These are phyloP conservation scores for Globisporangium recalcitrans DNA, from an alignment of 352 stramenopile species.

Conservation along the genomic window DNA sequence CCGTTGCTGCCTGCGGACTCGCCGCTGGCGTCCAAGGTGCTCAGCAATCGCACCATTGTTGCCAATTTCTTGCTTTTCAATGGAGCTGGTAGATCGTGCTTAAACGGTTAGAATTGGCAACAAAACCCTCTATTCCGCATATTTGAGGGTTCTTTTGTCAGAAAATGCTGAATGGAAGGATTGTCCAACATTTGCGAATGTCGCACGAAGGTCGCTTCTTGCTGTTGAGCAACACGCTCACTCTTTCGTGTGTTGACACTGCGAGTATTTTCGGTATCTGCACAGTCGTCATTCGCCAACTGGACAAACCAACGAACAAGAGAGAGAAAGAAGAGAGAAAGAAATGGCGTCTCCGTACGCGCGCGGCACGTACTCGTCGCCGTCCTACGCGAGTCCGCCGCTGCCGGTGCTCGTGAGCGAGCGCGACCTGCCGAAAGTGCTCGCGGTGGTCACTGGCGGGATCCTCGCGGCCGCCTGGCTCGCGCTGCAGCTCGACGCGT, in stretches of 20 bases:
- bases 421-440: constrained; percentile 42
- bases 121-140: too few species aligned
- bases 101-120: too few species aligned
- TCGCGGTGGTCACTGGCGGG: constrained; percentile 31
- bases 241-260: neutral
- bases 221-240: neutral
- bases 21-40: neutral
- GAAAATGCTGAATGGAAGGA: neutral
- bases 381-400: constrained; percentile 22
- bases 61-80: neutral
- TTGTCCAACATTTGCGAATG: neutral
- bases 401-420: constrained; percentile 53
- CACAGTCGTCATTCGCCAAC: neutral
- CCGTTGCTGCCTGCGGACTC: neutral
- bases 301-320: neutral
- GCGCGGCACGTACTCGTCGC: constrained; percentile 13
- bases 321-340: neutral
- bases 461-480: constrained; percentile 29
- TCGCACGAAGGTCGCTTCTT: neutral
- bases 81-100: too few species aligned
- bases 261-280: too few species aligned
- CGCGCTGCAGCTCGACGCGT: constrained; percentile 47
- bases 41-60: neutral
- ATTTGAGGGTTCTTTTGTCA: too few species aligned
- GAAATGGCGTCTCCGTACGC: constrained; percentile 3